Percentiles rank a stretch among this genome's conserved stretches.
Evolutionary conservation across 768 basidiomycete species (phyloP).

Genomic region (Tremella mesenterica): DNA sequence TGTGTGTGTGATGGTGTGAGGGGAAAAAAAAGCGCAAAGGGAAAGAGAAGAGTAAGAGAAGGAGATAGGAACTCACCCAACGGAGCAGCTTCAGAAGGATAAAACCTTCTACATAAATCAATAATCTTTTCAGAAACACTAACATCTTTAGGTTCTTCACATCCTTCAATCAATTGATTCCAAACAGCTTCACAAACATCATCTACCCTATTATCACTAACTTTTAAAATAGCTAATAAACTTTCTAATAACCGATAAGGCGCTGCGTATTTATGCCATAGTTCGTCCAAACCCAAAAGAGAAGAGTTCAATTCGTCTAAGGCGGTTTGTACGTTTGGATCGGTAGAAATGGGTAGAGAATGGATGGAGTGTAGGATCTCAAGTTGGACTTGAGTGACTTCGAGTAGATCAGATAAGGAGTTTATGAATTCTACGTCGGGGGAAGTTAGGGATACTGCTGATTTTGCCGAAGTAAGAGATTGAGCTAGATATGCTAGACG

Average conservation of each 20-base stretch:
- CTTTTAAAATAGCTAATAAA: slow-evolving; percentile 81
- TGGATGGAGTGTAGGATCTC: slow-evolving; percentile 66
- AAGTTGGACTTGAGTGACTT: slow-evolving; percentile 93
- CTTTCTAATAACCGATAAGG: slow-evolving; percentile 74
- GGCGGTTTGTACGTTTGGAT: slow-evolving; percentile 36
- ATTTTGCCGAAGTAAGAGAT: slow-evolving; percentile 92
- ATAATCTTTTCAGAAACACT: slow-evolving; percentile 9
- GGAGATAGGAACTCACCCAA: slow-evolving; percentile 11
- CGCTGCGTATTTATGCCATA: slow-evolving; percentile 79
- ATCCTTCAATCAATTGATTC: slow-evolving; percentile 68
- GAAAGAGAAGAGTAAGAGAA: background rate
- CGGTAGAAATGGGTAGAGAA: slow-evolving; percentile 43
- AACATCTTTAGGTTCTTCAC: background rate
- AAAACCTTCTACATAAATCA: slow-evolving; percentile 73
- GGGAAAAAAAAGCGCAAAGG: background rate
- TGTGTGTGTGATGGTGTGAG: background rate
- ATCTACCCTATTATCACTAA: slow-evolving; percentile 85
- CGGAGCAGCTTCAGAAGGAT: slow-evolving; percentile 55
- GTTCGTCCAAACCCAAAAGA: slow-evolving; percentile 77
- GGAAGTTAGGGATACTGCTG: slow-evolving; percentile 69
- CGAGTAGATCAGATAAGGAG: slow-evolving; percentile 88
- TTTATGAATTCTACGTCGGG: slow-evolving; percentile 94
- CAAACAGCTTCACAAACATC: slow-evolving; percentile 73
- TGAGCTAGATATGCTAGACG: slow-evolving; percentile 87
- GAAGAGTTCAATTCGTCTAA: slow-evolving; percentile 33